Base-by-base conservation (phyloP, 129 eudicot genomes). In the Pseudognaphalium luteoalbum region DNA sequence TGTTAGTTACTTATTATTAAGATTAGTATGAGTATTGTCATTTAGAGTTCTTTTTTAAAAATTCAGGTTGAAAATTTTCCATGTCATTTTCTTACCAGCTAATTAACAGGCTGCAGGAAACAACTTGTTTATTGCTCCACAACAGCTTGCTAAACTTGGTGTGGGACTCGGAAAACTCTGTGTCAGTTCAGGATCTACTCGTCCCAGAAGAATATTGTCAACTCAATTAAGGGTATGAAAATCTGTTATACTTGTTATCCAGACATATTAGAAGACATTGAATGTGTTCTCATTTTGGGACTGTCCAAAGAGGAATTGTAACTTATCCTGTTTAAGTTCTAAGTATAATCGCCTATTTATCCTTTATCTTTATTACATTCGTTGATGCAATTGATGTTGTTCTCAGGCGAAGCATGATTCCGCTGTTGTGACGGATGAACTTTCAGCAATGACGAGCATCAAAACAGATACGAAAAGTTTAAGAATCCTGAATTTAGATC, bases 401-500 rank as follows among this genome's bases (percentile, higher is more conserved):
- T 25, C 65, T 33, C 77, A 91, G 97, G 85, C 74, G 34, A 71
- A 80, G 39, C 79, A 75, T 78, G 80, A 70, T 71, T 84, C 88
- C 11, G 83, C 92, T 72, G 73, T 83, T 75, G 37, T 83, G 75
- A 84, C 89, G 63, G 92, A 89, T 74, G 90, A 88, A 30, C 78
- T 76, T 72, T 60, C 91, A 64, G 34, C 83, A 25, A 83, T 76
- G 89, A 75, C 37, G 61, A 60, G 42, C 60, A 28, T 30, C 69
- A 86, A 81, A 57, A 81, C 78, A 73, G 89, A 80, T 10, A 52
- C 35, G 9, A 85, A 87, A 22, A 80, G 47, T 28, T 60, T 89
- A 52, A 81, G 71, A 68, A 83, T 95, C 19, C 29, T 89, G 68
- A 82, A 76, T 73, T 72, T 91, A 37, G 99, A 95, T 83, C 93